Evolutionary conservation across 352 stramenopile genomes (phyloP).

Genomic region (Globisporangium camurandrum): DNA sequence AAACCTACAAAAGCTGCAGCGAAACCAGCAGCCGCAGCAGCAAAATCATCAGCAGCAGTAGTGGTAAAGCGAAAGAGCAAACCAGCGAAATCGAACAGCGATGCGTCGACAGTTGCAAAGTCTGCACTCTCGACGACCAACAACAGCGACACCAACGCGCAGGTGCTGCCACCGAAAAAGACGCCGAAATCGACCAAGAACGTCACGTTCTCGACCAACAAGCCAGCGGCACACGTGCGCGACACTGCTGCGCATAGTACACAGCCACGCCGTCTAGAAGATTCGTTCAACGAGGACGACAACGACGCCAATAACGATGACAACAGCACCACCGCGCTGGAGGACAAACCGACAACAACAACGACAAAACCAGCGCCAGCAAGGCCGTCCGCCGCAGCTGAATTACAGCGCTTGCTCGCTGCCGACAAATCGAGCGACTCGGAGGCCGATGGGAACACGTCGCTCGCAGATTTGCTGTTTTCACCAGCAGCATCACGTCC

Average conservation of each 20-base stretch:
- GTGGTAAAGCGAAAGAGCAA: slow-evolving; percentile 6
- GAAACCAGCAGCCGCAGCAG: background rate
- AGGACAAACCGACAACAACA: slow-evolving; percentile 12
- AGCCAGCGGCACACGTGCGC: background rate
- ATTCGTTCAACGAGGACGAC: slow-evolving; percentile 9
- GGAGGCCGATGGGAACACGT: slow-evolving; percentile 33
- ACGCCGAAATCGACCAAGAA: slow-evolving; percentile 10
- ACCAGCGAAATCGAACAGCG: background rate
- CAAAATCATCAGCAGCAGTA: background rate
- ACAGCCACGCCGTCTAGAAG: slow-evolving; percentile 2
- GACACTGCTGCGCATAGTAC: background rate
- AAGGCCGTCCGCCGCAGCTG: slow-evolving; percentile 27
- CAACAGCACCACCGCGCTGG: background rate
- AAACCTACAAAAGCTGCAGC: too few species aligned
- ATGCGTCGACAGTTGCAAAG: background rate
- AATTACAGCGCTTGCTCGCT: slow-evolving; percentile 48
- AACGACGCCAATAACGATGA: background rate
- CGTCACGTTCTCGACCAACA: slow-evolving; percentile 10
- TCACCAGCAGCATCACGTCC: slow-evolving; percentile 9
- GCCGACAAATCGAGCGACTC: slow-evolving; percentile 52
- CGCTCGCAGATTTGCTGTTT: slow-evolving; percentile 46
- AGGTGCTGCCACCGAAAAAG: slow-evolving; percentile 3
- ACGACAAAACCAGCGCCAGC: background rate
- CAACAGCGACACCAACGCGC: background rate
- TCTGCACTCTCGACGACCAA: too few species aligned